Percentiles rank a stretch among this genome's conserved stretches.
These are phyloP conservation scores for Boletus reticulatus DNA, from an alignment of 768 basidiomycete genomes.

Conservation along the genomic window DNA sequence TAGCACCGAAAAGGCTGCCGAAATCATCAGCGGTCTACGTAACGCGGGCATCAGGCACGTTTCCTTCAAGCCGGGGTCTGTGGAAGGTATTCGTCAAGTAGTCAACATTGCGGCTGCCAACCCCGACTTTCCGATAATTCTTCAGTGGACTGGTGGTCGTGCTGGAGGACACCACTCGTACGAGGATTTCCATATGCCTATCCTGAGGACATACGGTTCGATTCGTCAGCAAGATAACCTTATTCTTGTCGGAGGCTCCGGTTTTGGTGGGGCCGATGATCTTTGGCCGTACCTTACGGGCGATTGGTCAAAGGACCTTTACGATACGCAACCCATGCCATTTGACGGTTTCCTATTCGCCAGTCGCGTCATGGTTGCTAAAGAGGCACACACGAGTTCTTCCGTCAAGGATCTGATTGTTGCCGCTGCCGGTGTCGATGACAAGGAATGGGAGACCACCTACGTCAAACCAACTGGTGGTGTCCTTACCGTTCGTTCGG, in stretches of 20 bases:
- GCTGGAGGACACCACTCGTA: conserved; percentile 98
- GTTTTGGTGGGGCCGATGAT: conserved; percentile 93
- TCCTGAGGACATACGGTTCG: conserved; percentile 83
- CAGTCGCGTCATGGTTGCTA: conserved; percentile 97
- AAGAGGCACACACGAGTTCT: conserved; percentile 93
- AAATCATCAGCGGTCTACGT: conserved; percentile 86
- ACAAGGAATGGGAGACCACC: conserved; percentile 91
- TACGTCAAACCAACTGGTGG: conserved; percentile 94
- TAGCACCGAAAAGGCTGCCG: conserved; percentile 92
- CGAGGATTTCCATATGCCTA: conserved; percentile 98
- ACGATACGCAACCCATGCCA: conserved; percentile 91
- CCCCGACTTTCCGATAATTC: conserved; percentile 93
- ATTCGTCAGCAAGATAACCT: conserved; percentile 92
- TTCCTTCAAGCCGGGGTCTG: conserved; percentile 96
- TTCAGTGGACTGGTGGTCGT: conserved; percentile 99
- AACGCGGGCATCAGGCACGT: conserved; percentile 91
- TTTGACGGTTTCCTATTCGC: conserved; percentile 98
- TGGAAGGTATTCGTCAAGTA: conserved; percentile 97
- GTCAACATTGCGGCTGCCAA: conserved; percentile 93
- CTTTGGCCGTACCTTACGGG: conserved; percentile 97
- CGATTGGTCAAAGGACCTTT: conserved; percentile 85
- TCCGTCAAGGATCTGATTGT: conserved; percentile 97
- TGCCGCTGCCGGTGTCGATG: conserved; percentile 87
- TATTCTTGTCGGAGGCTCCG: conserved; percentile 88
- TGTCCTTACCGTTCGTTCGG: conserved; percentile 93